Conservation (phyloP, 495 filamentous ascomycete species). For the Cryomyces antarcticus region DNA sequence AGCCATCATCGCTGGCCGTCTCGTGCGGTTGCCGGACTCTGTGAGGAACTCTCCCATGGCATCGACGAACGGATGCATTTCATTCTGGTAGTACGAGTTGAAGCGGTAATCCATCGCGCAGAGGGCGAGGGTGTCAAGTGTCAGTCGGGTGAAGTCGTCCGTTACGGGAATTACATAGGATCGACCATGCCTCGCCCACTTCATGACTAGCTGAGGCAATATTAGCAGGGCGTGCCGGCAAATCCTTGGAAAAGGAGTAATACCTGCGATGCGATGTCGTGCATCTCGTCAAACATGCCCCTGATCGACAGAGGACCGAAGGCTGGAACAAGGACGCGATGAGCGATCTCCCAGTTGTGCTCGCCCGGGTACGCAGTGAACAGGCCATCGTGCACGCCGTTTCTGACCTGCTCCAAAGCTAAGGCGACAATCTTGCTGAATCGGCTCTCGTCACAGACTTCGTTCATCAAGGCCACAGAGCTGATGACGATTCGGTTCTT, state of each 20-base stretch:
- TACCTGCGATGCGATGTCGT: slow-evolving; percentile 43
- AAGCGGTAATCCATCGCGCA: slow-evolving; percentile 17
- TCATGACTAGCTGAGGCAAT: slow-evolving; percentile 2
- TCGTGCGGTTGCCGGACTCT: slow-evolving; percentile 5
- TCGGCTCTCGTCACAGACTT: slow-evolving; percentile 45
- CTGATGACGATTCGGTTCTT: slow-evolving; percentile 2
- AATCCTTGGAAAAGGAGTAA: no score
- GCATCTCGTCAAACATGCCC: slow-evolving; percentile 57
- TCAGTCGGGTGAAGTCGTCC: slow-evolving; percentile 15
- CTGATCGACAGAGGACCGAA: slow-evolving; percentile 54
- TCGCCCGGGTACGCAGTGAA: slow-evolving; percentile 34
- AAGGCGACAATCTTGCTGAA: slow-evolving; percentile 36
- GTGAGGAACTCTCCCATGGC: slow-evolving; percentile 12
- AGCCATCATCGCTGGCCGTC: slow-evolving; percentile 3
- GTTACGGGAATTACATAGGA: slow-evolving; percentile 11
- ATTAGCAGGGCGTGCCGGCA: no score
- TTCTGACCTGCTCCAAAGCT: slow-evolving; percentile 32
- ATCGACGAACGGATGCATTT: slow-evolving; percentile 6
- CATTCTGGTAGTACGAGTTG: slow-evolving; percentile 15
- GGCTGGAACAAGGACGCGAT: slow-evolving; percentile 45
- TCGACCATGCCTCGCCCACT: slow-evolving; percentile 11
- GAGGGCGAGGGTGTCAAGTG: slow-evolving; percentile 14
- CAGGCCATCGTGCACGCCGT: slow-evolving; percentile 42
- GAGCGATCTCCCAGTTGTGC: slow-evolving; percentile 48
- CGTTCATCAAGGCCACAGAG: slow-evolving; percentile 37